Evolutionary conservation across 331 rosid genomes (phyloP), one percentile per base, ranked within the genome.

Genomic region (Quercus phellos): DNA sequence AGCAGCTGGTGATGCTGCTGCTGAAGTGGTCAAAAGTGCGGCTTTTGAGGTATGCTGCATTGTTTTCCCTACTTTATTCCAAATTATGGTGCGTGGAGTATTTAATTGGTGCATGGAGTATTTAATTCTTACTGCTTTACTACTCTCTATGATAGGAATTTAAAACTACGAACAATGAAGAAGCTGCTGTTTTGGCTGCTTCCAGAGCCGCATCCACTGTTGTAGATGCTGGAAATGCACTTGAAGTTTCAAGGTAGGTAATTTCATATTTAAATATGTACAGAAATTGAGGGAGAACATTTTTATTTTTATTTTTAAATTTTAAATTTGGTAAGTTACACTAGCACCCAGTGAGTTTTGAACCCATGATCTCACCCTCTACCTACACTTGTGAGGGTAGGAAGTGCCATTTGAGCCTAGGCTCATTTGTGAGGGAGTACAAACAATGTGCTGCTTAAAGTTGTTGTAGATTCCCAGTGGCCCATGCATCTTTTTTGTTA

Each of bases 1-100:
- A 82, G 97, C 96, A 67, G 99, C 97, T 35, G 98, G 97, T 63
- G 99, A 91, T 86, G 92, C 96, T 79, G 99, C 98, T 76, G 99
- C 94, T 5, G 99, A 95, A 83, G 90, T 88, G 68, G 99, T 95
- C 78, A 95, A 90, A 88, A 87, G 91, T 90, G 96, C 96, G 24
- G 96, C 99, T 89, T 87, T 86, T 30, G 98, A 95, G 92, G 99
- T 95, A 80, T 72, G 74, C 34, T 6, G 22, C 1, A 46, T 30
- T 50, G 46, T 46, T 51, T 35, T 30, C 46, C 29, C 68, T 24
- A n/a, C 13, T 8, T 3, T 35, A 34, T 27, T 12, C 8, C 11
- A 32, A 27, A 26, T 59, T 74, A 51, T 64, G 56, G 24, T 55
- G 11, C 17, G 12, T 72, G 56, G 13, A 38, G 18, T 51, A 64